Conservation (phyloP, 1,139 yeast species). For the Yamadazyma triangularis region DNA sequence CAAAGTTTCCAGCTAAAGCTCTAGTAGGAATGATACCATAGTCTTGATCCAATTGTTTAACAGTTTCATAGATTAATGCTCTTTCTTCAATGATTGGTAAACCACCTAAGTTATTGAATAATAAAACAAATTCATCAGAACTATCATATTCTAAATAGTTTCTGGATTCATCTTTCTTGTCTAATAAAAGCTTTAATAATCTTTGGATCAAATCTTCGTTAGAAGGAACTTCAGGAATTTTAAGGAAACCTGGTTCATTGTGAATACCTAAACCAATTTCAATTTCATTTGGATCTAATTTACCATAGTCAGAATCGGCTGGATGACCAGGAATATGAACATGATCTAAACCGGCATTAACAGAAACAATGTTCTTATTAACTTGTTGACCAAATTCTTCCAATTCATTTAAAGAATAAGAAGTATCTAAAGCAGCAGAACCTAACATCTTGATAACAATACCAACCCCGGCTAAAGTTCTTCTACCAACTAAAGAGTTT, state of each 20-base stretch:
- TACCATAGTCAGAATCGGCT: slow-evolving; percentile 23
- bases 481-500: slow-evolving; percentile 44
- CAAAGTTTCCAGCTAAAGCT: slow-evolving; percentile 43
- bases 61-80: slow-evolving; percentile 15
- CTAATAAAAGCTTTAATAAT: slow-evolving; percentile 35
- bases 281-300: slow-evolving; percentile 30
- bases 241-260: slow-evolving; percentile 49
- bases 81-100: slow-evolving; percentile 43
- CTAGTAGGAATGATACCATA: slow-evolving; percentile 37
- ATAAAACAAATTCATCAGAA: slow-evolving; percentile 34
- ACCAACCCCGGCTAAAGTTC: slow-evolving; percentile 47
- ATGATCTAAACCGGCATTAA: slow-evolving; percentile 50
- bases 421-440: slow-evolving; percentile 33
- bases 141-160: slow-evolving; percentile 37
- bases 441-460: slow-evolving; percentile 43
- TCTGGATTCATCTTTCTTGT: slow-evolving; percentile 33
- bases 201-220: slow-evolving; percentile 34
- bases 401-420: slow-evolving; percentile 28
- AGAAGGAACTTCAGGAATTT: slow-evolving; percentile 35
- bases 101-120: slow-evolving; percentile 52
- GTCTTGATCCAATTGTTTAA: slow-evolving; percentile 26
- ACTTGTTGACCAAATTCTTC: slow-evolving; percentile 32
- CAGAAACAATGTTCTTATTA: slow-evolving; percentile 38
- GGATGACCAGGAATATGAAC: slow-evolving; percentile 47
- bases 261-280: slow-evolving; percentile 54